Evolutionary conservation across 805 yeast genomes (phyloP), one percentile per base, ranked within the genome.

Genomic region (Cyberlindnera japonica): DNA sequence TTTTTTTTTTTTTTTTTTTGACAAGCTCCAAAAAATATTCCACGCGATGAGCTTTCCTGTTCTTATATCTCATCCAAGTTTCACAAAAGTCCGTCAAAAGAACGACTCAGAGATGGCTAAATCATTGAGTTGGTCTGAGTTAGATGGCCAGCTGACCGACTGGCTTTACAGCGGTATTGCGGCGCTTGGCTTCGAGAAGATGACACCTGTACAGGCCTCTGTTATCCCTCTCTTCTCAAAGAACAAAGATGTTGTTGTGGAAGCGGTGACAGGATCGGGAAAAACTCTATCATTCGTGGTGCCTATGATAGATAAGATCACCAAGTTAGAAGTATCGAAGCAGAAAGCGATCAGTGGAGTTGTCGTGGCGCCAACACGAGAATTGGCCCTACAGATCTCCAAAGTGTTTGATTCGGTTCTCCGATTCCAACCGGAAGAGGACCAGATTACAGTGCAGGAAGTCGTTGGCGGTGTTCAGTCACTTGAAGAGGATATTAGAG

Each of bases 121-220:
- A 61, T 74, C 90, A 1, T 67, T 81, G 37, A 62, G 67, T 6
- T 87, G 95, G 95, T 72, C 71, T 9, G 68, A 73, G 7, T 56
- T 83, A 25, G 56, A 71, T 14, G 72, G 67, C 36, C 61, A 69
- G 6, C 58, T 86, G 23, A 76, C 76, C 27, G 83, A 86, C 8
- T 87, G 95, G 95, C 59, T 87, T 43, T 55, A 53, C 37, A 56
- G 79, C 2, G 93, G 95, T 3, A 71, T 90, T 11, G 62, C 67
- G n/a, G 75, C 90, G 1, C 58, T 83, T 45, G 96, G 95, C 2
- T 90, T 75, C 58, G 74, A 76, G 3, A 59, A 75, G 11, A 88
- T 91, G 96, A 93, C 99, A 0, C 96, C 99, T 0, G 99, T 93
- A 0, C 99, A 93, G 59, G 98, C 99, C 0, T 78, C 97, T 0